Evolutionary conservation across 805 yeast species (phyloP), one percentile per base, ranked within the genome.

Genomic region (Candida vaughaniae): DNA sequence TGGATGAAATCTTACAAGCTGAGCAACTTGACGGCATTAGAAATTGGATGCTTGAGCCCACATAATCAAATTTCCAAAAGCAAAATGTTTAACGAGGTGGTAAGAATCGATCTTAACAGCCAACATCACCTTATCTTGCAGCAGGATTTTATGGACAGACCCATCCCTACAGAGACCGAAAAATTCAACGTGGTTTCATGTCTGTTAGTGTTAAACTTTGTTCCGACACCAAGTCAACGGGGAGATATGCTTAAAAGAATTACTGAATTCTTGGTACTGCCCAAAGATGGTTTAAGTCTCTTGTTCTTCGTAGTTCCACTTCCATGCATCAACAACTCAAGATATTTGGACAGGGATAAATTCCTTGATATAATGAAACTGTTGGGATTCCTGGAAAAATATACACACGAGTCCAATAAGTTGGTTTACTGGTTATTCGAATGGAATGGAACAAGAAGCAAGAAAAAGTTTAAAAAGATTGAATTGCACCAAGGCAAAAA

Each of bases 181-280:
- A 68, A 56, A 38, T 90, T 81, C 54, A 72, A 82, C 45, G 51
- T 87, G 18, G 66, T 91, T 0, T 86, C 95, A 6, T 83, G 95
- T 44, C 87, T 96, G 0, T 58, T 91, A 38, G 99, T 91, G 25
- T 65, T 91, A 10, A 91, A 91, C 55, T 91, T 86, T 60, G 96
- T 91, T 1, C 86, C 96, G 0, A 77, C 77, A 1, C 78, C 90
- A 0, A 51, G 49, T 6, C 74, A 63, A 10, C 63, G 99, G 36
- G 97, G 97, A 2, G 75, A 73, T 4, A 91, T 91, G 97, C 63
- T 89, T 45, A 51, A 53, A 23, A 55, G 84, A 38, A 74, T 87
- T 7, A 62, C 76, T 3, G 39, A 63, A 18, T 90, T 86, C 51
- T 62, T 90, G 12, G 23, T 8, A 5, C 16, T 4, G 11, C 33